Conservation (phyloP, 2,329 filamentous ascomycete species). For the Leptographium flavum region DNA sequence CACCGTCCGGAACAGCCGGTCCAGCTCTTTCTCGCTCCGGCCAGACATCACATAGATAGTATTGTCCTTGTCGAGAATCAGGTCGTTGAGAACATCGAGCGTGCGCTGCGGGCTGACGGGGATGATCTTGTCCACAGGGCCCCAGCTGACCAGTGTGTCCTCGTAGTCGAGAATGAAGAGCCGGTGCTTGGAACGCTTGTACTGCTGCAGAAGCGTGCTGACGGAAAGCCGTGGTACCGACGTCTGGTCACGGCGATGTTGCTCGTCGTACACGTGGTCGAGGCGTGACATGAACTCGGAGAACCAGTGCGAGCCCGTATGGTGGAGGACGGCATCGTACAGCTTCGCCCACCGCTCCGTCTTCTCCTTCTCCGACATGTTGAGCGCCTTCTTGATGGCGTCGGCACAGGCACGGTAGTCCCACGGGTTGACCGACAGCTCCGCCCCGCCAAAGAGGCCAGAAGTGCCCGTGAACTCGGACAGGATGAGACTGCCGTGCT, state of each 20-base stretch:
- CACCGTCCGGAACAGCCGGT: constrained; percentile 71
- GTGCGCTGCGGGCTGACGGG: constrained; percentile 77
- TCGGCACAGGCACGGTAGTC: constrained; percentile 80
- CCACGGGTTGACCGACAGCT: constrained; percentile 88
- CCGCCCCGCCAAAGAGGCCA: constrained; percentile 66
- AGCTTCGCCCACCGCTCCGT: constrained; percentile 59
- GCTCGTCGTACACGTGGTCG: constrained; percentile 65
- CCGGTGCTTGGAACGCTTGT: constrained; percentile 50
- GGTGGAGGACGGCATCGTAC: constrained; percentile 57
- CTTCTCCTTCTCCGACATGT: constrained; percentile 67
- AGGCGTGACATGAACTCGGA: constrained; percentile 59
- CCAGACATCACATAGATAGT: constrained; percentile 90
- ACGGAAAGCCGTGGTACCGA: constrained; percentile 75
- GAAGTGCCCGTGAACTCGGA: constrained; percentile 93
- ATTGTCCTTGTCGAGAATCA: constrained; percentile 68
- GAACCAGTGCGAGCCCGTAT: constrained; percentile 80
- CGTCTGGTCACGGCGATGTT: constrained; percentile 70
- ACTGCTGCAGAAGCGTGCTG: constrained; percentile 47
- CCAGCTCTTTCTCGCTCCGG: constrained; percentile 73
- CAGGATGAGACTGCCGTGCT: constrained; percentile 77
- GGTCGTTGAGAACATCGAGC: constrained; percentile 66
- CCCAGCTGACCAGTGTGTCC: constrained; percentile 79
- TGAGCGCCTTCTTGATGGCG: constrained; percentile 69
- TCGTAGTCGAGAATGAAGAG: constrained; percentile 91
- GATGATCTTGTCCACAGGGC: constrained; percentile 71